Evolutionary conservation across 805 yeast genomes (phyloP).

Genomic region (Metschnikowia aberdeeniae): DNA sequence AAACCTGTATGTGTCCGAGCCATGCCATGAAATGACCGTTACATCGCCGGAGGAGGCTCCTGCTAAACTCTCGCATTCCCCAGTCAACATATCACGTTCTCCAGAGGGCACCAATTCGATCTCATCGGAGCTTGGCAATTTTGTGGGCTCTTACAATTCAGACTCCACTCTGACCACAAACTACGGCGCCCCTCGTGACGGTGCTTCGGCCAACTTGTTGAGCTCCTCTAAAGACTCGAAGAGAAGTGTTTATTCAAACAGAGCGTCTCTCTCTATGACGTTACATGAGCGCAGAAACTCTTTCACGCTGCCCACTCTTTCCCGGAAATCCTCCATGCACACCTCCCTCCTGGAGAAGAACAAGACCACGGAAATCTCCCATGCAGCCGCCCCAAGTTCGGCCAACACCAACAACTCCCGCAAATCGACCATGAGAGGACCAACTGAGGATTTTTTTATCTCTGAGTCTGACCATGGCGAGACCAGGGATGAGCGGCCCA

Average conservation of each 20-base stretch:
- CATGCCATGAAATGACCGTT: not conserved
- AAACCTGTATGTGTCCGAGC: not conserved
- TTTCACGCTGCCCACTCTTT: not conserved
- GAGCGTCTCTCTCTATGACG: not conserved
- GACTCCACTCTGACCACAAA: slow-evolving; percentile 39
- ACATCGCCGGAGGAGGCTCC: not conserved
- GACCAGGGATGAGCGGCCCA: not conserved
- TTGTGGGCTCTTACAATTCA: slow-evolving; percentile 40
- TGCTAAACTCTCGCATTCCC: not conserved
- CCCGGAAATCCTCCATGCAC: not conserved
- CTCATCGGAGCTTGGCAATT: slow-evolving; percentile 36
- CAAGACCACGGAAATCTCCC: not conserved
- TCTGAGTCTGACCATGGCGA: not conserved
- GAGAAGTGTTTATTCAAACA: slow-evolving; percentile 1
- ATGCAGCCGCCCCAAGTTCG: not conserved
- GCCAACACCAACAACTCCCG: not conserved
- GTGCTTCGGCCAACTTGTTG: not conserved
- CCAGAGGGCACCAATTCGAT: slow-evolving; percentile 15
- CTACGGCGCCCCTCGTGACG: slow-evolving; percentile 24
- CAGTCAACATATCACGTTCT: slow-evolving; percentile 1
- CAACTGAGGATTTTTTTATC: slow-evolving; percentile 3
- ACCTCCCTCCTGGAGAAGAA: not conserved
- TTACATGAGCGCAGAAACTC: not conserved
- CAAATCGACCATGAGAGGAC: slow-evolving; percentile 1
- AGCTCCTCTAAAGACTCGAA: slow-evolving; percentile 14